Evolutionary conservation across 352 stramenopile species (phyloP), one percentile per base, ranked within the genome.

Genomic region (Pythium myriotylum): DNA sequence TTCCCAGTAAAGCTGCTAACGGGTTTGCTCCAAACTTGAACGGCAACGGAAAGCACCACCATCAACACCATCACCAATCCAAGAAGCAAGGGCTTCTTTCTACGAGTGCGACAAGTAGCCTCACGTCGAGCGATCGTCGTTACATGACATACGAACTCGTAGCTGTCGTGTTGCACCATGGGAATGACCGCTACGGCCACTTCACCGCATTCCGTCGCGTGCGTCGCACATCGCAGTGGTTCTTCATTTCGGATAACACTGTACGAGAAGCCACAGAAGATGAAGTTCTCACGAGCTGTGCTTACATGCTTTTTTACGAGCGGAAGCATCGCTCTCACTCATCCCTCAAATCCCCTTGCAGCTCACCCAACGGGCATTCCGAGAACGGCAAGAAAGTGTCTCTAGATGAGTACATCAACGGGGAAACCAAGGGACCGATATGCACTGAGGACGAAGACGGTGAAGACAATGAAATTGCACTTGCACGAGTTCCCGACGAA

Each of bases 281-380:
- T 29, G 81, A 95, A 54, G 86, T 96, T 43, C 65, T 91, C 35
- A 62, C 62, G 23, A 88, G 81, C 49, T 92, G 88, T 46, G 88
- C 88, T 29, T 96, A 96, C 72, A 92, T 96, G 83, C 60, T 96
- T n/a, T 95, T 96, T 61, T 96, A 96, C 69, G 84, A 94, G 65
- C 88, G 86, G 22, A 91, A 89, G 46, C 63, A 73, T 47, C 73
- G 77, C 27, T 60, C 70, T 2, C 41, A 55, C 20, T 23, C 51
- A 27, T 50, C 54, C 1, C 20, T 4, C 2, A 14, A 6, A 13
- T 16, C 43, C 12, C 17, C 35, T 9, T 27, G 42, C 16, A 26
- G 53, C 40, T 52, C 26, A 27, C 6, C 40, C n/a, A 60, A 60
- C 41, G 53, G 53, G 1, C 39, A 42, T n/a, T 37, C 23, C 14